Evolutionary conservation across 225 moss, liverwort and hornwort genomes (phyloP).

Genomic region (Rhytidiadelphus loreus): DNA sequence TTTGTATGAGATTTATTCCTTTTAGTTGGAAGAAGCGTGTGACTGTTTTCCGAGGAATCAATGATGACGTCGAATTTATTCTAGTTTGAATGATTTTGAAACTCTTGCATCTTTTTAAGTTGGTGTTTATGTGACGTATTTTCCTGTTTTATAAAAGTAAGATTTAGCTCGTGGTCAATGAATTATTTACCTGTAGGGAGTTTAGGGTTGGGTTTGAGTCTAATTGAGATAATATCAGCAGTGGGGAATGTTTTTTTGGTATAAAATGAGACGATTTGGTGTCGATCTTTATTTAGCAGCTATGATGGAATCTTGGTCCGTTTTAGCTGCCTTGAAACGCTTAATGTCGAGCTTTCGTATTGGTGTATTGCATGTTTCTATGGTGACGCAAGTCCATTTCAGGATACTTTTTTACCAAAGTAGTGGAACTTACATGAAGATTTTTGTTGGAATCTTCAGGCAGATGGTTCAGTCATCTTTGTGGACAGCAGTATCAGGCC

Average conservation of each 20-base stretch:
- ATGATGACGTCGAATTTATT: neutral
- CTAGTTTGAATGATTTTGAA: neutral
- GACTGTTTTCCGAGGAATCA: neutral
- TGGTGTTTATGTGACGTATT: neutral
- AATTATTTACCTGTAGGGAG: neutral
- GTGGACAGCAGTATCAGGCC: constrained; percentile 28
- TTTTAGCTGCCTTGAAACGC: neutral
- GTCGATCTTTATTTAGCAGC: neutral
- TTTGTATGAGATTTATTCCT: neutral
- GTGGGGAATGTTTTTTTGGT: neutral
- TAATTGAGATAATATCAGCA: neutral
- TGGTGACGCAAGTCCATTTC: neutral
- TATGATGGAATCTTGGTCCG: neutral
- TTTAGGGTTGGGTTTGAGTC: neutral
- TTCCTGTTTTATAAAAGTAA: neutral
- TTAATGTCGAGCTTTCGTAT: neutral
- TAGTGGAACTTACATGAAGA: neutral
- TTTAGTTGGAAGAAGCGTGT: neutral
- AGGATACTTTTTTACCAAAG: neutral
- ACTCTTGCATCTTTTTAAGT: neutral
- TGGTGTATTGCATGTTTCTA: neutral
- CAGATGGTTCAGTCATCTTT: constrained; percentile 33
- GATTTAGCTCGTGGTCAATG: neutral
- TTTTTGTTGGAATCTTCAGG: constrained; percentile 13
- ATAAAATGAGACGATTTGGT: neutral